These are phyloP conservation scores for Funneliformis caledonium DNA, from an alignment of 371 early-diverging fungal species.

Conservation along the genomic window DNA sequence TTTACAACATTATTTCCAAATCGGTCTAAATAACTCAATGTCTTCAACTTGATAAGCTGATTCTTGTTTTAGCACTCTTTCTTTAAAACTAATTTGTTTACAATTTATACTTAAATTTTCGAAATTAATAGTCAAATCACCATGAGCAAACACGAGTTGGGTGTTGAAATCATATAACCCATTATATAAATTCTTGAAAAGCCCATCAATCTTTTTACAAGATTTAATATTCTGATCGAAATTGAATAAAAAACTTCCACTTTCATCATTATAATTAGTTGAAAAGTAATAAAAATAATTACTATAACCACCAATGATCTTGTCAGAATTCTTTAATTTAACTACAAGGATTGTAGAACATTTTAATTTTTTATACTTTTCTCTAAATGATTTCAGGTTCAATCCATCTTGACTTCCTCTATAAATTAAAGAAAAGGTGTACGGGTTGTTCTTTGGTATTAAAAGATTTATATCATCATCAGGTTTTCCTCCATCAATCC, in stretches of 20 bases:
- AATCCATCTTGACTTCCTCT: conserved; percentile 30
- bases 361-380: conserved; percentile 6
- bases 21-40: conserved; percentile 2
- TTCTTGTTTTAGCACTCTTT: neutral
- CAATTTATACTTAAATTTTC: neutral
- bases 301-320: conserved; percentile 36
- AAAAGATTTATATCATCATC: neutral
- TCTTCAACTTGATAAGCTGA: conserved; percentile 13
- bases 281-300: neutral
- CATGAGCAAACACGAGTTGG: neutral
- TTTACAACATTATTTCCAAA: neutral
- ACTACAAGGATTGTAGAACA: conserved; percentile 10
- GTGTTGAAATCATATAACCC: conserved; percentile 5
- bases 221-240: neutral
- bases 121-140: conserved; percentile 2
- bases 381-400: neutral
- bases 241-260: conserved; percentile 9
- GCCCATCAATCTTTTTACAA: neutral
- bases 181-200: neutral
- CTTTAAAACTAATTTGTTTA: neutral
- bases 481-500: conserved; percentile 7
- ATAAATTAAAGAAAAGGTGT: conserved; percentile 21
- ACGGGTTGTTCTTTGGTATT: neutral
- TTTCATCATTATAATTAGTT: neutral
- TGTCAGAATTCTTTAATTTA: neutral